Base-by-base conservation (phyloP, 768 basidiomycete genomes). In the Leucosporidium scottii region DNA sequence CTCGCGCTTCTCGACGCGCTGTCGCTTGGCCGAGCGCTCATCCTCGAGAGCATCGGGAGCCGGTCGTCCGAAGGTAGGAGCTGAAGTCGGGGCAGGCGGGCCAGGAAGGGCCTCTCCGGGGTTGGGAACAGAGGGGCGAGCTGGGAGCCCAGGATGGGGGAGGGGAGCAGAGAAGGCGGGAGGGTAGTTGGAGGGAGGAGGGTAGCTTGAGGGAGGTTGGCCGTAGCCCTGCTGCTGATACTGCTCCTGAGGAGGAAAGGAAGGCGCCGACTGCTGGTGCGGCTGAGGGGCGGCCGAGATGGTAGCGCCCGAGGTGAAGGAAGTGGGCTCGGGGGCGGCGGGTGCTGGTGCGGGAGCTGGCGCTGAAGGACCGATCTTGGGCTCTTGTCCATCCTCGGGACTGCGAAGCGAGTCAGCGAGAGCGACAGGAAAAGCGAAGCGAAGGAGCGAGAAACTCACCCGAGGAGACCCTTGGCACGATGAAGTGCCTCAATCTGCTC, bases 401-500 rank as follows among this genome's bases (percentile, higher is more conserved):
- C 62, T 68, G 51, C 25, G 6, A n/a, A 27, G n/a, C 10, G 34
- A 61, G 2, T n/a, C 39, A 39, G 44, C 21, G 1, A 20, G 12
- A 27, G 12, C 54, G 13, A 30, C 28, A 17, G 13, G 36, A 20
- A 7, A 23, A 10, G 5, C 30, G 49, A 56, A 56, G 34, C 6
- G 55, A 20, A 34, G 12, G 47, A 28, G 18, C 30, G 50, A 64
- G 61, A 68, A 28, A 85, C 88, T 74, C 77, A 90, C 88, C 87
- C 88, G 71, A 89, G 87, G 39, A 94, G 84, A 79, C 91, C 92
- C 78, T 92, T 91, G 30, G 91, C 85, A 65, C 64, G 58, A 88
- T 96, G 93, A 66, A 98, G 92, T 58, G 93, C 91, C 54, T 91
- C 91, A 77, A 99, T 99, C 78, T 99, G 96, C 76, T 97, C 93